Evolutionary conservation across 257 asterid species (phyloP), one percentile per base, ranked within the genome.

Genomic region (Pogostemon cablin): DNA sequence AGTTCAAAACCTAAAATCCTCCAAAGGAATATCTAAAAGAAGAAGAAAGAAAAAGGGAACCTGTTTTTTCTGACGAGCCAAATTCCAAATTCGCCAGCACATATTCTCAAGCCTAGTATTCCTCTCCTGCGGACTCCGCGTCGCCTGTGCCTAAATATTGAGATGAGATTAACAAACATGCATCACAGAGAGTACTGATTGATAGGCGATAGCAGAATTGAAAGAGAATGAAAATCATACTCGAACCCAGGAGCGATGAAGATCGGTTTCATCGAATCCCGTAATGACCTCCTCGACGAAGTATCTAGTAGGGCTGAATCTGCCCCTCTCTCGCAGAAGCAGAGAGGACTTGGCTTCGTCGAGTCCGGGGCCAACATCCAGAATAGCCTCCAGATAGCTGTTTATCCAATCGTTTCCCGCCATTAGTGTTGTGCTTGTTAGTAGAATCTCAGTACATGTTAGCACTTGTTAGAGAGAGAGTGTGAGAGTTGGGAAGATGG

Each of bases 51-150:
- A 37, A 44, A 53, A 56, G 20, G 41, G 34, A 2, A 89, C 98
- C 96, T 92, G 96, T 82, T 92, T 92, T 72, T 92, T 92, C 87
- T 90, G 98, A 81, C 96, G 97, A 75, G 98, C 98, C 88, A 93
- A 78, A 84, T 90, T 93, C 98, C 98, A 93, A 81, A 93, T 93
- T 82, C 98, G 85, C 98, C 98, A 90, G 79, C 98, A 88, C 90
- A 93, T 86, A 75, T 93, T 90, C 87, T 93, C 98, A 64, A 90
- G 84, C 84, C 98, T 84, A 9, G 98, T 93, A 72, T 93, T 93
- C 87, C 98, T 87, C 90, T 93, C 97, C 76, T 86, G 91, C 43
- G 98, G 93, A 69, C 93, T 81, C 89, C 91, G 73, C 34, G 98
- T 90, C 52, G 97, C 97, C 82, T 93, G 98, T 35, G 96, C 98